Conservation (phyloP, 75 land plant species). For the Larix kaempferi region DNA sequence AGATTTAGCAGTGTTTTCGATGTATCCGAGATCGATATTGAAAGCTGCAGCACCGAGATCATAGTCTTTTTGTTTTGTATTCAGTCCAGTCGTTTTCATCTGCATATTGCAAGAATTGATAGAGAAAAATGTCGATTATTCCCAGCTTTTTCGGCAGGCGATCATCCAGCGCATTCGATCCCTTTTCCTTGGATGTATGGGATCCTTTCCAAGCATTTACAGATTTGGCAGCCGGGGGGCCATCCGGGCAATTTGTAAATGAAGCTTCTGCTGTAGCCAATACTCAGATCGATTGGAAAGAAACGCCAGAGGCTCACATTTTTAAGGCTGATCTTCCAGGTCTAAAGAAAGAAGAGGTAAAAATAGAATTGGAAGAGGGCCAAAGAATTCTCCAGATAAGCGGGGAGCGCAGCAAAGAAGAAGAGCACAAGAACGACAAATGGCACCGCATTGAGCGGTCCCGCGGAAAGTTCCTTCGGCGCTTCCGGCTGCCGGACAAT, state of each 20-base stretch:
- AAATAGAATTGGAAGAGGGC: constrained; percentile 31
- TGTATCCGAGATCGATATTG: too few species aligned
- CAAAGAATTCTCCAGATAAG: constrained; percentile 29
- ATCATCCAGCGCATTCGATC: constrained; percentile 17
- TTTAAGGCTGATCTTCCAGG: constrained; percentile 54
- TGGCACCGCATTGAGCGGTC: constrained; percentile 34
- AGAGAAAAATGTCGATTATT: constrained; percentile 17
- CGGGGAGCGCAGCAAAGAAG: constrained; percentile 27
- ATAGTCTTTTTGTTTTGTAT: too few species aligned
- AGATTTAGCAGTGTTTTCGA: too few species aligned
- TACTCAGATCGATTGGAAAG: constrained; percentile 42
- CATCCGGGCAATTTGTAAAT: constrained; percentile 5
- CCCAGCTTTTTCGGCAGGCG: constrained; percentile 19
- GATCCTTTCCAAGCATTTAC: constrained; percentile 37
- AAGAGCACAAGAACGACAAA: constrained; percentile 16
- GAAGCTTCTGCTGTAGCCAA: constrained; percentile 27
- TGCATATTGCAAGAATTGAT: too few species aligned
- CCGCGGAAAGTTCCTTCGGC: constrained; percentile 26
- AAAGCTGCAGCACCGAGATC: too few species aligned
- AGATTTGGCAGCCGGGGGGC: neutral
- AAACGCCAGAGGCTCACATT: constrained; percentile 43
- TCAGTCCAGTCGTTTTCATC: too few species aligned
- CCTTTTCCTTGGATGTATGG: constrained; percentile 28
- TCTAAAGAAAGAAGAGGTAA: constrained; percentile 17
- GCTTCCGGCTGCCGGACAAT: constrained; percentile 38